A percentile compares a stretch with the other conserved stretches of the same genome.
These are phyloP conservation scores for Fomitopsis serialis DNA, from an alignment of 768 basidiomycete species.

Conservation along the genomic window DNA sequence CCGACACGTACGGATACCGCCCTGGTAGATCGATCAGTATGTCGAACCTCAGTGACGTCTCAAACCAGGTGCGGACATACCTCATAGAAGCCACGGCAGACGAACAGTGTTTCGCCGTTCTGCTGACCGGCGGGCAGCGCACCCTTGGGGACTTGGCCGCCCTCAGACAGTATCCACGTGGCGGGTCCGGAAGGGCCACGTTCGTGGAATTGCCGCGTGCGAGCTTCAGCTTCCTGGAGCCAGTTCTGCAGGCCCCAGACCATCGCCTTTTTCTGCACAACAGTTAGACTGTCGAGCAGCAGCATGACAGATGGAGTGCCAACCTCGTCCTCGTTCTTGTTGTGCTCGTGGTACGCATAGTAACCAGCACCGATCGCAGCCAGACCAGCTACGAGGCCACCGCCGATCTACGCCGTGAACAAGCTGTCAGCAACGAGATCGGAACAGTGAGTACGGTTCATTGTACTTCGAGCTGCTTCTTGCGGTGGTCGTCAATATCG, in stretches of 20 bases:
- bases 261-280: conserved; percentile 41
- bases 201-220: conserved; percentile 42
- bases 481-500: conserved; percentile 47
- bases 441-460: not conserved
- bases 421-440: not conserved
- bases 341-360: conserved; percentile 48
- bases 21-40: conserved; percentile 26
- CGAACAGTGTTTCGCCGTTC: conserved; percentile 45
- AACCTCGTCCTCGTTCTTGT: conserved; percentile 57
- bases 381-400: conserved; percentile 53
- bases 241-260: conserved; percentile 49
- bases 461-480: conserved; percentile 52
- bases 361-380: conserved; percentile 47
- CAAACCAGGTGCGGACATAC: conserved; percentile 28
- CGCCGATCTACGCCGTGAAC: conserved; percentile 45
- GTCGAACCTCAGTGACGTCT: not conserved
- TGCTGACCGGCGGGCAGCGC: conserved; percentile 58
- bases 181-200: conserved; percentile 41
- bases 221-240: conserved; percentile 50
- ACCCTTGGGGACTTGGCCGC: conserved; percentile 50
- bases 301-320: not conserved
- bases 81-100: conserved; percentile 54
- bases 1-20: conserved; percentile 43
- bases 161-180: conserved; percentile 59
- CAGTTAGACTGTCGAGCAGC: not conserved